Evolutionary conservation across 2,329 filamentous ascomycete genomes (phyloP).

Genomic region (Gyromitra esculenta): DNA sequence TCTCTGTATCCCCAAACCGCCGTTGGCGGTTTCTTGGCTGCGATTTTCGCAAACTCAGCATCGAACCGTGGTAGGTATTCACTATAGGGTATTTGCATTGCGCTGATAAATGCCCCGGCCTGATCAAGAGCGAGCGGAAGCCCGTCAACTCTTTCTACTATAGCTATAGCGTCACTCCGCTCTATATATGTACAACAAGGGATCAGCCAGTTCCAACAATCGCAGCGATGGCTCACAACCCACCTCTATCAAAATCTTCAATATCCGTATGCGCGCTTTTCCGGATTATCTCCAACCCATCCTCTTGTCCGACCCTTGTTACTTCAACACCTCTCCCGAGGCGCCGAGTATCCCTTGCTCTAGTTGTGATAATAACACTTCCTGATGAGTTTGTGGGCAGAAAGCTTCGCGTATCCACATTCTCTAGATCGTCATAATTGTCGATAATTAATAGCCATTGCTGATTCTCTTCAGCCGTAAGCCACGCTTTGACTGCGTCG

Average conservation of each 20-base stretch:
- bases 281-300: slow-evolving; percentile 70
- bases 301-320: slow-evolving; percentile 66
- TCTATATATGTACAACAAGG: neutral
- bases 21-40: slow-evolving; percentile 21
- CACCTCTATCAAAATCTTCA: slow-evolving; percentile 2
- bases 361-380: slow-evolving; percentile 23
- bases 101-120: slow-evolving; percentile 57
- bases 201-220: neutral
- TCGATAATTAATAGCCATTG: slow-evolving; percentile 37
- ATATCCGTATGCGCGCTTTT: slow-evolving; percentile 69
- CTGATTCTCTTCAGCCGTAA: slow-evolving; percentile 12
- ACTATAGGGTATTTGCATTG: slow-evolving; percentile 50
- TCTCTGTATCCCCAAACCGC: slow-evolving; percentile 43
- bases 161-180: slow-evolving; percentile 34
- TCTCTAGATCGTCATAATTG: slow-evolving; percentile 61
- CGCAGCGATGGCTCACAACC: neutral
- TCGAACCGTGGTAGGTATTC: slow-evolving; percentile 55
- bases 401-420: slow-evolving; percentile 66
- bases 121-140: slow-evolving; percentile 58
- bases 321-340: slow-evolving; percentile 59
- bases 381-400: slow-evolving; percentile 71
- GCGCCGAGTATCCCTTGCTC: neutral
- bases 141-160: slow-evolving; percentile 53
- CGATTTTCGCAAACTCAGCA: slow-evolving; percentile 54
- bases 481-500: slow-evolving; percentile 20